Evolutionary conservation across 352 stramenopile genomes (phyloP), one percentile per base, ranked within the genome.

Genomic region (Phytophthora macrochlamydospora): DNA sequence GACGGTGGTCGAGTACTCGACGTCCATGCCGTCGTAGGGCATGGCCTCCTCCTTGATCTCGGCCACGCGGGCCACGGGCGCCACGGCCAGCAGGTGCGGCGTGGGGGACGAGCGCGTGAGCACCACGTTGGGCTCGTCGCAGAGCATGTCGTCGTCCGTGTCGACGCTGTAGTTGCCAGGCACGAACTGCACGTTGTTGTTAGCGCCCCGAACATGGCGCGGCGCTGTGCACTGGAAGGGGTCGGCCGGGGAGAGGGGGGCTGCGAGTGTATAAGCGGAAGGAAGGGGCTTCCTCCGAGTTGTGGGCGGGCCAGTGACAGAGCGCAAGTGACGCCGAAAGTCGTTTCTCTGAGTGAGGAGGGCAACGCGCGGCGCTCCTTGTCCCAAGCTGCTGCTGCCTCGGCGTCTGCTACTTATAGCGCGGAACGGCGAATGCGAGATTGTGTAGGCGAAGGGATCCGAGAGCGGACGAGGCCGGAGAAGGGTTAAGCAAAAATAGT

Each of bases 81-180:
- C 64, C 38, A 76, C 62, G 9, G 56, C 66, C 55, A 72, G 46
- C 30, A 81, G 57, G 40, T 78, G 66, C 35, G 73, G 73, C 54
- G 73, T 70, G 32, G 80, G 73, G 18, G 84, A 88, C n/a, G 84
- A 92, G 49, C 84, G 84, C 51, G 70, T 89, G 28, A 75, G 56
- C 37, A 82, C 67, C 7, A 73, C 67, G 52, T 81, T 78, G 50
- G 59, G 55, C 37, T 75, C 67, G 46, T 72, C 69, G 35, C 72
- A 73, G 43, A 87, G 53, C 57, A 85, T 71, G 32, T 83, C 77
- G 51, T 92, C 83, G 38, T 90, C 81, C 31, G 85, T 69, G 64
- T 84, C 82, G 7, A 44, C 35, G 51, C 59, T 70, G 59, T 69
- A 76, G 51, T 76, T 79, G 5, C 79, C 71, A 2, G 79, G 58